Percentiles rank a stretch among this genome's conserved stretches.
Evolutionary conservation across 192 early-diverging fungal species (phyloP).

Genomic region (Pilobolus umbonatus): DNA sequence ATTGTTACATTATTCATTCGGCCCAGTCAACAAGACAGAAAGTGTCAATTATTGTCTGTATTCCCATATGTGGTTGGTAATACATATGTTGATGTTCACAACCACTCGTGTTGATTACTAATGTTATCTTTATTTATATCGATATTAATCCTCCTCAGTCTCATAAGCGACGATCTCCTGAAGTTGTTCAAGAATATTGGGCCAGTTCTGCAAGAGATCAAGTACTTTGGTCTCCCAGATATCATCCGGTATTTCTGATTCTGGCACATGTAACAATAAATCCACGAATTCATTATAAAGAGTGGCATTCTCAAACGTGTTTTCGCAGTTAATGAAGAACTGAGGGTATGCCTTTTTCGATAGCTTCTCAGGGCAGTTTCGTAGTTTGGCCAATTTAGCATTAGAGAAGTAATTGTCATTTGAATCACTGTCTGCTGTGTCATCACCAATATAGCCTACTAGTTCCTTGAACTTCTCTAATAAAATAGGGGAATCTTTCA

Average conservation of each 20-base stretch:
- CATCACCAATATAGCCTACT: constrained; percentile 33
- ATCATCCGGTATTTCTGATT: constrained; percentile 21
- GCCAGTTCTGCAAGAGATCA: constrained; percentile 17
- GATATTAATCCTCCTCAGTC: constrained; percentile 14
- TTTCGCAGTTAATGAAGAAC: constrained; percentile 36
- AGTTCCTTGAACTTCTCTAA: constrained; percentile 37
- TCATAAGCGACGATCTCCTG: constrained; percentile 41
- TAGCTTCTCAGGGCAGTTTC: constrained; percentile 22
- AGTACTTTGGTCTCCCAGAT: constrained; percentile 33
- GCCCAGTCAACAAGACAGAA: too few species aligned
- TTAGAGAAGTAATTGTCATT: constrained; percentile 11
- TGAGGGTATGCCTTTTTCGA: constrained; percentile 28
- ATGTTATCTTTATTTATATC: background rate
- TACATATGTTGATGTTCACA: too few species aligned
- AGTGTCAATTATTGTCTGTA: too few species aligned
- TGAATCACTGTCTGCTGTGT: constrained; percentile 5
- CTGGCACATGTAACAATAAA: constrained; percentile 9
- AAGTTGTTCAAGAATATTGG: constrained; percentile 30
- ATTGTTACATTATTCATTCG: too few species aligned
- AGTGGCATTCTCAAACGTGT: background rate
- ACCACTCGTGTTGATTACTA: too few species aligned
- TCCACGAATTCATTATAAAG: constrained; percentile 11
- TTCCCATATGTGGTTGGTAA: too few species aligned
- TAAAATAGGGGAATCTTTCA: constrained; percentile 17
- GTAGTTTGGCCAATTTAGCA: constrained; percentile 24